phyloP scores from a whole-genome alignment of 805 yeast genomes.

The Vanderwaltozyma verrucispora region DNA sequence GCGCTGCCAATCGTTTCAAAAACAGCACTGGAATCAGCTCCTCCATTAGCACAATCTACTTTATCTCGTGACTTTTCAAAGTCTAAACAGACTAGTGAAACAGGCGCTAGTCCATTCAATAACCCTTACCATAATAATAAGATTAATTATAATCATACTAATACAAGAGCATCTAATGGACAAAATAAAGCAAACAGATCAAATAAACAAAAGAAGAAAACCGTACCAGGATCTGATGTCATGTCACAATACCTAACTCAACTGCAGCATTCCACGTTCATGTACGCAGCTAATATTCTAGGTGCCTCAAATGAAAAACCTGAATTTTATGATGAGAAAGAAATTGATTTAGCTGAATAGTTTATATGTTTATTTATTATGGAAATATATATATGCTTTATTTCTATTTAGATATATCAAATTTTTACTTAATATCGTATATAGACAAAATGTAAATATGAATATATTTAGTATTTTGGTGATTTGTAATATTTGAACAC shows the following conservation, averaged over 20 bases:
- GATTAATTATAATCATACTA: conserved; percentile 4
- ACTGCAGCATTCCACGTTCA: conserved; percentile 49
- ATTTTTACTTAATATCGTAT: too few relatives aligned
- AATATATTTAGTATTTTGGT: too few relatives aligned
- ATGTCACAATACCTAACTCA: conserved; percentile 75
- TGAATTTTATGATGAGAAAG: conserved; percentile 3
- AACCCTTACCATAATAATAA: conserved; percentile 1
- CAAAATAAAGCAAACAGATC: conserved; percentile 3
- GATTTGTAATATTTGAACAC: too few relatives aligned
- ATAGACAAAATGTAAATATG: too few relatives aligned
- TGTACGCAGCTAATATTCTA: conserved; percentile 44
- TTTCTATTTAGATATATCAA: too few relatives aligned
- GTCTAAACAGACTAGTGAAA: neutral
- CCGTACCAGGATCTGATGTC: conserved; percentile 54
- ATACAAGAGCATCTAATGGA: conserved; percentile 3
- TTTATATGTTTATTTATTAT: too few relatives aligned
- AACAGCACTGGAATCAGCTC: conserved; percentile 13
- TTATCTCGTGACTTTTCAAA: conserved; percentile 12
- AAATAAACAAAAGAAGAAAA: conserved; percentile 3
- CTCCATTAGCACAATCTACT: conserved; percentile 21
- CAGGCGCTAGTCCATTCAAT: neutral
- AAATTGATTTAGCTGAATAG: neutral
- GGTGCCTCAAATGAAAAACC: conserved; percentile 37
- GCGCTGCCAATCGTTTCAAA: conserved; percentile 8
- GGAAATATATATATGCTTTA: too few relatives aligned